Conservation (phyloP, 2,329 filamentous ascomycete genomes). For the Fusarium sp. region DNA sequence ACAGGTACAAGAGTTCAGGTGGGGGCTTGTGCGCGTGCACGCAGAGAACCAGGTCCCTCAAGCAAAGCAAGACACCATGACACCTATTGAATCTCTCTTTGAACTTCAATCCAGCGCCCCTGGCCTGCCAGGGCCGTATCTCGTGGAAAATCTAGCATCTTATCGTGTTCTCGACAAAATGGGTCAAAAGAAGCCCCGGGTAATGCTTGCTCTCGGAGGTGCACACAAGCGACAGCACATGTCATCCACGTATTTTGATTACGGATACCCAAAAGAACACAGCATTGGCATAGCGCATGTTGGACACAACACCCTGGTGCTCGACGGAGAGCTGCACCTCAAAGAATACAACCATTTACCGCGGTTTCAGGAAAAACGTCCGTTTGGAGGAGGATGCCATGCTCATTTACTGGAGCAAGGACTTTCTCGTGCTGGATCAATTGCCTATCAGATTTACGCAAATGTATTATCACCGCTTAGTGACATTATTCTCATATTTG, state of each 20-base stretch:
- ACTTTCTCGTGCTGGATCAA: not conserved
- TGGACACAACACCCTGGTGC: not conserved
- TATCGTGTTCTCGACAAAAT: not conserved
- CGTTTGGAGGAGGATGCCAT: not conserved
- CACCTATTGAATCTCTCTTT: not conserved
- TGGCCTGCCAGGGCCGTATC: slow-evolving; percentile 8
- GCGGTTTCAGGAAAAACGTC: not conserved
- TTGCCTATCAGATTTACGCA: not conserved
- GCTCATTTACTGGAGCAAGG: not conserved
- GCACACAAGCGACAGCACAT: not conserved
- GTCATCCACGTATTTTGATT: not conserved
- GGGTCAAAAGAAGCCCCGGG: not conserved
- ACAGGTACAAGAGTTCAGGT: not conserved
- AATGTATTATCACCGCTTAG: slow-evolving; percentile 6
- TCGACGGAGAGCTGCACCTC: slow-evolving; percentile 14
- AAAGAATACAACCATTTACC: not conserved
- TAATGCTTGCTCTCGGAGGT: not conserved
- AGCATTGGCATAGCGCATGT: not conserved
- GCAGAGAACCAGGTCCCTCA: not conserved
- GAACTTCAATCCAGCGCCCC: slow-evolving; percentile 12
- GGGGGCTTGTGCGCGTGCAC: not conserved
- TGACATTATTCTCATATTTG: slow-evolving; percentile 5
- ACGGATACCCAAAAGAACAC: not conserved
- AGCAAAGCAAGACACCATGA: not conserved
- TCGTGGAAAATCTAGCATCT: slow-evolving; percentile 7